A percentile compares a stretch with the other conserved stretches of the same genome.
Evolutionary conservation across 495 filamentous ascomycete genomes (phyloP).

Genomic region (Trichocladium uniseriatum): DNA sequence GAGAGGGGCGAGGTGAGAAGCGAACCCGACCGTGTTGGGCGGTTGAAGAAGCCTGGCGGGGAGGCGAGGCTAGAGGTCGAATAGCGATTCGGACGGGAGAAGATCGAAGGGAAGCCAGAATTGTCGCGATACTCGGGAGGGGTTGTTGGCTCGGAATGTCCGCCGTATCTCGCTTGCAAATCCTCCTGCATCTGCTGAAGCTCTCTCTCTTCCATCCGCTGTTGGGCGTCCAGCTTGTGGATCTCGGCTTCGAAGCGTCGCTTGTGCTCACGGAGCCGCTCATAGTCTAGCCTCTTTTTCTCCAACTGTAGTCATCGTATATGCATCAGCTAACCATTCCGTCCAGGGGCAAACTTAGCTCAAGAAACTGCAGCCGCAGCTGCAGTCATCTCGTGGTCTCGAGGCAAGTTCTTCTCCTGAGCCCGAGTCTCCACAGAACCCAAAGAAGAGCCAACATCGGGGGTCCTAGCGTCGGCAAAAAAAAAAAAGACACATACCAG

Average conservation of each 20-base stretch:
- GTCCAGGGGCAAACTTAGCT: background rate
- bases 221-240: slow-evolving; percentile 72
- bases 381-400: background rate
- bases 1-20: slow-evolving; percentile 53
- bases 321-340: slow-evolving; percentile 14
- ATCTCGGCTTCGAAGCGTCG: slow-evolving; percentile 80
- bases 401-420: background rate
- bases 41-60: slow-evolving; percentile 65
- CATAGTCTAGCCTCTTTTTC: slow-evolving; percentile 82
- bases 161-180: slow-evolving; percentile 44
- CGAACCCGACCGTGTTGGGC: slow-evolving; percentile 64
- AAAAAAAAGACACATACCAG: slow-evolving; percentile 38
- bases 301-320: slow-evolving; percentile 70
- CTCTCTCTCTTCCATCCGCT: slow-evolving; percentile 69
- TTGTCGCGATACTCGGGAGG: slow-evolving; percentile 85
- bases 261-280: slow-evolving; percentile 75
- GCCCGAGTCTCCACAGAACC: background rate
- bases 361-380: background rate
- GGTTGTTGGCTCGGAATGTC: slow-evolving; percentile 88
- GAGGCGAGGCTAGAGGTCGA: slow-evolving; percentile 75
- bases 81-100: slow-evolving; percentile 71
- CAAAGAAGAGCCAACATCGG: background rate
- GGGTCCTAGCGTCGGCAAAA: background rate
- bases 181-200: slow-evolving; percentile 74
- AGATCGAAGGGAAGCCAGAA: slow-evolving; percentile 58